Percentiles rank a stretch among this genome's conserved stretches.
Conservation (phyloP, 306 rosid species). For the Trifolium repens region DNA sequence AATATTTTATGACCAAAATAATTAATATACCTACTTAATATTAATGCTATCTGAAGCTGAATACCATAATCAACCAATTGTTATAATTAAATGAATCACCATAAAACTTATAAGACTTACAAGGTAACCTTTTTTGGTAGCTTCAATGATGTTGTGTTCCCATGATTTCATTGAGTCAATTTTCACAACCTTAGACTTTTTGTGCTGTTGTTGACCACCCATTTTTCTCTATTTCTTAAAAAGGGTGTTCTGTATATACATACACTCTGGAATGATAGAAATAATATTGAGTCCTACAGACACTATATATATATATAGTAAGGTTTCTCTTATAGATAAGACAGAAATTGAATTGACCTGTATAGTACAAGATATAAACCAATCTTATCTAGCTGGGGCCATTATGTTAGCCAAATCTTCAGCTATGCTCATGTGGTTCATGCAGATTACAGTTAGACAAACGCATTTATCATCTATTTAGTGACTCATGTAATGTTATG, state of each 20-base stretch:
- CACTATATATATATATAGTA: not conserved
- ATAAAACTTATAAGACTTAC: conserved; percentile 36
- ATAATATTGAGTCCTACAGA: not conserved
- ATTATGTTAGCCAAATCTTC: conserved; percentile 24
- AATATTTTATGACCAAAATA: not conserved
- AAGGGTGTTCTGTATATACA: conserved; percentile 24
- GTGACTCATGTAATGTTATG: conserved; percentile 16
- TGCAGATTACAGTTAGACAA: conserved; percentile 8
- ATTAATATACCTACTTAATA: not conserved
- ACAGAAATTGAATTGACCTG: conserved; percentile 7
- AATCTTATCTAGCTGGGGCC: conserved; percentile 25
- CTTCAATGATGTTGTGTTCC: conserved; percentile 43
- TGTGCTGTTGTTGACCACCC: conserved; percentile 40
- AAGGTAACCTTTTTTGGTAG: conserved; percentile 45
- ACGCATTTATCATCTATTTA: conserved; percentile 3
- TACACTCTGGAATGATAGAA: not conserved
- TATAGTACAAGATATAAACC: not conserved
- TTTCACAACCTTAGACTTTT: conserved; percentile 52
- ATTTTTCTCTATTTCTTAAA: conserved; percentile 39
- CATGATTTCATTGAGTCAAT: conserved; percentile 49
- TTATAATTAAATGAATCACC: not conserved
- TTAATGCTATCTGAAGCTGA: conserved; percentile 34
- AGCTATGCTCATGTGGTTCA: conserved; percentile 16
- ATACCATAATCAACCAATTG: conserved; percentile 31
- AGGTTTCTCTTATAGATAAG: conserved; percentile 11